phyloP scores from a whole-genome alignment of 2,329 filamentous ascomycete genomes.

The Aspergillus felis region DNA sequence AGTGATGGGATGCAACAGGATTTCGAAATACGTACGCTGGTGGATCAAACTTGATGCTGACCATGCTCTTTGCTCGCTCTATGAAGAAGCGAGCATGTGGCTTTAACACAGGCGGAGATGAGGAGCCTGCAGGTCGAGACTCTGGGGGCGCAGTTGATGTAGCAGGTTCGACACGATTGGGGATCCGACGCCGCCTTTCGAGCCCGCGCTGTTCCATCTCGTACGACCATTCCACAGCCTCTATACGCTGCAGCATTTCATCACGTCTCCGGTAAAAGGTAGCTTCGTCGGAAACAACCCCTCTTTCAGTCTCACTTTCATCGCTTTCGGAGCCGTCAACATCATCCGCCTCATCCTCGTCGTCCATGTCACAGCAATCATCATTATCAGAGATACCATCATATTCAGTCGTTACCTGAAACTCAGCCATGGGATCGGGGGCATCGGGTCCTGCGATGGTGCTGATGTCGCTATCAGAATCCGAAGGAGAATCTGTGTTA shows the following conservation, averaged over 20 bases:
- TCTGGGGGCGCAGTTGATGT: slow-evolving; percentile 9
- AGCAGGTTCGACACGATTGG: slow-evolving; percentile 27
- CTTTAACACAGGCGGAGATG: slow-evolving; percentile 47
- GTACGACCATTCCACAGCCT: slow-evolving; percentile 17
- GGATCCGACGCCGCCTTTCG: slow-evolving; percentile 20
- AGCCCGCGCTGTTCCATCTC: slow-evolving; percentile 12
- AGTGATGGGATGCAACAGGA: neutral
- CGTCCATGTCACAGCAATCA: slow-evolving; percentile 32
- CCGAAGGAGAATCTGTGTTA: slow-evolving; percentile 20
- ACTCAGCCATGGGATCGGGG: slow-evolving; percentile 23
- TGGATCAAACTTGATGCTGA: slow-evolving; percentile 70
- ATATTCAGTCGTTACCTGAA: slow-evolving; percentile 35
- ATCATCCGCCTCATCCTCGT: slow-evolving; percentile 29
- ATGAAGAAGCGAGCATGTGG: slow-evolving; percentile 83
- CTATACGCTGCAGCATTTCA: slow-evolving; percentile 24
- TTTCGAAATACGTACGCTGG: slow-evolving; percentile 33
- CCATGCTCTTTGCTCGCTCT: slow-evolving; percentile 74
- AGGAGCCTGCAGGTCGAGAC: slow-evolving; percentile 3
- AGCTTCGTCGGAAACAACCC: slow-evolving; percentile 14
- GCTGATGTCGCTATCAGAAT: slow-evolving; percentile 21
- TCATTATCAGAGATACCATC: slow-evolving; percentile 35
- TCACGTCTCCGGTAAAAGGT: slow-evolving; percentile 25
- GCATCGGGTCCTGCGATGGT: slow-evolving; percentile 8
- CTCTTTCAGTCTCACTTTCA: slow-evolving; percentile 28
- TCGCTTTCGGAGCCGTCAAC: slow-evolving; percentile 30